These are phyloP conservation scores for Solanum sitiens DNA, from an alignment of 257 asterid species.

Conservation along the genomic window DNA sequence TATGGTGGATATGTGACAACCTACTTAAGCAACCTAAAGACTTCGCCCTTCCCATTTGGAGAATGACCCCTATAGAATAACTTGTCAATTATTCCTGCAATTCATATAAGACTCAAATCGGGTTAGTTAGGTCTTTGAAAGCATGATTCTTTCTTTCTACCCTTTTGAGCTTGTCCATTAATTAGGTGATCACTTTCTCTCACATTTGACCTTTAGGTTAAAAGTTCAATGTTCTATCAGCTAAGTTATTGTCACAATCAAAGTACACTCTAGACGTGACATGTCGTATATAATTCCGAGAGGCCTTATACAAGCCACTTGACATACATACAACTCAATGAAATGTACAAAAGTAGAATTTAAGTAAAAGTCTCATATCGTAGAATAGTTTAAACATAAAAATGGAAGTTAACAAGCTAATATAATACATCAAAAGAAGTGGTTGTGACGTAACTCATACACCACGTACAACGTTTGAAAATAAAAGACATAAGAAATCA, in stretches of 20 bases:
- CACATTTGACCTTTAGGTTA: not conserved
- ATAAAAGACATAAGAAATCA: not conserved
- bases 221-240: not conserved
- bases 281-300: not conserved
- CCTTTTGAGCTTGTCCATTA: not conserved
- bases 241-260: not conserved
- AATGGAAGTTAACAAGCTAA: not conserved
- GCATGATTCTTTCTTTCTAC: not conserved
- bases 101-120: not conserved
- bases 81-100: not conserved
- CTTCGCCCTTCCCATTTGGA: not conserved
- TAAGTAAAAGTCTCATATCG: not conserved
- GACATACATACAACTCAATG: not conserved
- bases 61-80: not conserved
- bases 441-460: not conserved
- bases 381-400: not conserved
- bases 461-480: not conserved
- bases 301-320: not conserved
- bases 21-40: not conserved
- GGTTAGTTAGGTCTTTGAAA: not conserved
- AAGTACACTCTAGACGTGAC: not conserved
- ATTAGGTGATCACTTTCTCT: not conserved
- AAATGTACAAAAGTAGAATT: too few species aligned
- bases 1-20: not conserved
- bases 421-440: not conserved